phyloP scores from a whole-genome alignment of 106 monocot species.

The Phalaenopsis equestris region DNA sequence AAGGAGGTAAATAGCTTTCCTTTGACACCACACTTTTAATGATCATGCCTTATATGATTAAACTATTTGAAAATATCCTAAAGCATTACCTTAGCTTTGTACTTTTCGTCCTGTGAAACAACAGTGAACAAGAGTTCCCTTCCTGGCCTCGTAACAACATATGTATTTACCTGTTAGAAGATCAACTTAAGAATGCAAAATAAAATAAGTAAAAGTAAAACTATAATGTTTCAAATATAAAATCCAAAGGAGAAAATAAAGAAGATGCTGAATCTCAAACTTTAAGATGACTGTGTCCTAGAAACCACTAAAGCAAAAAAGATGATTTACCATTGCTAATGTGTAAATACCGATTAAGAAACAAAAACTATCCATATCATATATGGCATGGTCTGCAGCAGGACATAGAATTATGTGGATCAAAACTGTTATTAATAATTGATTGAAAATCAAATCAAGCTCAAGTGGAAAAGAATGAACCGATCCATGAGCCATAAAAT shows the following conservation, averaged over 20 bases:
- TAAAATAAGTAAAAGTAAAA: not conserved
- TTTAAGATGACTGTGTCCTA: not conserved
- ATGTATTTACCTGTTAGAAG: conserved; percentile 69
- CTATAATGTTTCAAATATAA: not conserved
- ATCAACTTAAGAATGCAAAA: conserved; percentile 5
- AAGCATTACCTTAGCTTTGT: conserved; percentile 85
- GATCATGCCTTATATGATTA: not conserved
- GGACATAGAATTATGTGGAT: too few species aligned
- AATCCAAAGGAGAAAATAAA: not conserved
- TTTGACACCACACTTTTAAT: not conserved
- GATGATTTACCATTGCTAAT: not conserved
- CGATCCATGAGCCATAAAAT: too few species aligned
- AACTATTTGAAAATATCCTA: not conserved
- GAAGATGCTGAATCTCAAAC: not conserved
- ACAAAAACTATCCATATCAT: too few species aligned
- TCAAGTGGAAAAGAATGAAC: too few species aligned
- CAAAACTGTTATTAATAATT: too few species aligned
- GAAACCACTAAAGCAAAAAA: not conserved
- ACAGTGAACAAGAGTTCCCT: conserved; percentile 95
- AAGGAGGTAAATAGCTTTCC: not conserved
- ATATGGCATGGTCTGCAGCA: too few species aligned
- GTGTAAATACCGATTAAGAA: too few species aligned
- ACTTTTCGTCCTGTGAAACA: conserved; percentile 90
- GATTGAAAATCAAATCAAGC: too few species aligned
- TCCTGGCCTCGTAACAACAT: conserved; percentile 92